Evolutionary conservation across 2,329 filamentous ascomycete genomes (phyloP).

Genomic region (Ramularia collo-cygni): DNA sequence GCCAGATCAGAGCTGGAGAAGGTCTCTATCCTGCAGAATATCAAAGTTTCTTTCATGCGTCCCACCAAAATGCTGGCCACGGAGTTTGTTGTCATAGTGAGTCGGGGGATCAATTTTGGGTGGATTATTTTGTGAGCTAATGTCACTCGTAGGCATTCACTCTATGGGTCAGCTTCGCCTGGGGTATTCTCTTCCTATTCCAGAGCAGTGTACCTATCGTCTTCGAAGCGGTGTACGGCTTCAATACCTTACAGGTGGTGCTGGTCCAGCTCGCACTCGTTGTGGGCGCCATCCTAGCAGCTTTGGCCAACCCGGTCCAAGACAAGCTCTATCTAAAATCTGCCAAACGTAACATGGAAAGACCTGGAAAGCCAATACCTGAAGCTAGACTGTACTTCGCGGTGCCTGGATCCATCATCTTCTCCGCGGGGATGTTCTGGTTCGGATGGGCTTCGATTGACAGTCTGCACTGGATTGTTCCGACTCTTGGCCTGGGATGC

Average conservation of each 20-base stretch:
- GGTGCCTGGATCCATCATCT: constrained; percentile 37
- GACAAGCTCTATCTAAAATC: constrained; percentile 35
- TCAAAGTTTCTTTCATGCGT: constrained; percentile 24
- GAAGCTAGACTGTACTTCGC: constrained; percentile 38
- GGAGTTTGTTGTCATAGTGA: constrained; percentile 22
- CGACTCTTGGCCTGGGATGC: constrained; percentile 42
- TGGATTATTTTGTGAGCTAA: too few species aligned
- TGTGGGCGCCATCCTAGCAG: constrained; percentile 36
- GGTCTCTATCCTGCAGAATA: constrained; percentile 12
- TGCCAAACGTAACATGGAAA: constrained; percentile 23
- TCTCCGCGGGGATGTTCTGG: constrained; percentile 40
- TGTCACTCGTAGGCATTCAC: constrained; percentile 23
- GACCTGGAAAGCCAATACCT: constrained; percentile 27
- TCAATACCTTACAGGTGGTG: constrained; percentile 32
- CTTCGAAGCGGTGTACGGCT: constrained; percentile 31
- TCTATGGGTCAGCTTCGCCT: constrained; percentile 38
- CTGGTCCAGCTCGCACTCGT: constrained; percentile 37
- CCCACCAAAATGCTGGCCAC: constrained; percentile 24
- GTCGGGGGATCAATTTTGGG: too few species aligned
- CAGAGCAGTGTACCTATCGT: constrained; percentile 38
- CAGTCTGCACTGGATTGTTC: constrained; percentile 37
- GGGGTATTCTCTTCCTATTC: constrained; percentile 40
- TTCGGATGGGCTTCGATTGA: constrained; percentile 45
- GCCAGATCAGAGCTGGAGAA: constrained; percentile 21
- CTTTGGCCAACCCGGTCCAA: constrained; percentile 30